Conservation (phyloP, 2,329 filamentous ascomycete species). For the Leptographium galeiforme region DNA sequence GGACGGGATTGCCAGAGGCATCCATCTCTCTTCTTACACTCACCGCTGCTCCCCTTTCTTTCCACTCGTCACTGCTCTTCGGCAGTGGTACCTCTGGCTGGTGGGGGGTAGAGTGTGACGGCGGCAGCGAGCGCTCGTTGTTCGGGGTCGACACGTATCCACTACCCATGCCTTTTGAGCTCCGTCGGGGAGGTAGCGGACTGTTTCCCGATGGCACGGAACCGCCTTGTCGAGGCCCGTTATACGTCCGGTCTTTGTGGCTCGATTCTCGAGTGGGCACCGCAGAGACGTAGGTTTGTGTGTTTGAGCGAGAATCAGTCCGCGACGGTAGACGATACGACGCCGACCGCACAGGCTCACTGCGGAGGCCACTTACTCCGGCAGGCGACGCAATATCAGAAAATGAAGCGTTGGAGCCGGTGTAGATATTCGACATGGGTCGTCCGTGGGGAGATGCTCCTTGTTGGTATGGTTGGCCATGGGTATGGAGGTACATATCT, state of each 20-base stretch:
- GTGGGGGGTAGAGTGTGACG: constrained; percentile 16
- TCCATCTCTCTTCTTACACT: constrained; percentile 73
- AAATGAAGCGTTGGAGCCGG: constrained; percentile 15
- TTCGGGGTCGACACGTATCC: constrained; percentile 31
- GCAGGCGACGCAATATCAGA: constrained; percentile 17
- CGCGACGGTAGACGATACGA: constrained; percentile 36
- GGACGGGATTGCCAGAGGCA: constrained; percentile 65
- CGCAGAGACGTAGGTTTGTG: constrained; percentile 39
- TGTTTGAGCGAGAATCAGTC: constrained; percentile 48
- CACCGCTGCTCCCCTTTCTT: constrained; percentile 84
- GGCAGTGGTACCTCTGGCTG: constrained; percentile 29
- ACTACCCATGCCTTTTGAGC: constrained; percentile 57
- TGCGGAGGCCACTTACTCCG: constrained; percentile 26
- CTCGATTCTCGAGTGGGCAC: constrained; percentile 56
- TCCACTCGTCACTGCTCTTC: constrained; percentile 79
- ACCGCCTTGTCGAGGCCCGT: constrained; percentile 33
- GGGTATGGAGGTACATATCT: constrained; percentile 8
- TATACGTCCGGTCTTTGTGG: constrained; percentile 13
- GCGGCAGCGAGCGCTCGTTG: constrained; percentile 19
- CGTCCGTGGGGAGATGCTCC: constrained; percentile 5
- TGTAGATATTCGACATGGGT: constrained; percentile 20
- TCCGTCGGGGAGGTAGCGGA: constrained; percentile 59
- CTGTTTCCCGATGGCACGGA: constrained; percentile 37
- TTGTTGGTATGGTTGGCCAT: constrained; percentile 10
- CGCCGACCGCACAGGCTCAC: constrained; percentile 44